A percentile compares a stretch with the other conserved stretches of the same genome.
These are phyloP conservation scores for Cladosporium sp. DNA, from an alignment of 2,329 filamentous ascomycete species.

Conservation along the genomic window DNA sequence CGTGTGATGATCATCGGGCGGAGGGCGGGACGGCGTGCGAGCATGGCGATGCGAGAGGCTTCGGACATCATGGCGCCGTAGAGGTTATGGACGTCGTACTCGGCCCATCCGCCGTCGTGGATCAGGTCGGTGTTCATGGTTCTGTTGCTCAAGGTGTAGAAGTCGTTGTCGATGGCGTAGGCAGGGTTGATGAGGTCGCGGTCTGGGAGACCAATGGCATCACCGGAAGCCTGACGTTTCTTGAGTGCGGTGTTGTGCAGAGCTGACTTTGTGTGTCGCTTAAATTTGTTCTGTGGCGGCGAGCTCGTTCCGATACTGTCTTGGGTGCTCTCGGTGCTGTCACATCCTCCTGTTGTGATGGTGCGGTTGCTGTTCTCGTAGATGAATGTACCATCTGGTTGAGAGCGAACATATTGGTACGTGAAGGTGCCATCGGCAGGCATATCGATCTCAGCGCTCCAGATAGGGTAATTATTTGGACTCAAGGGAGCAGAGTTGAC, in stretches of 20 bases:
- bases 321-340: conserved; percentile 22
- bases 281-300: conserved; percentile 23
- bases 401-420: conserved; percentile 30
- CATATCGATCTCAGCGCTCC: conserved; percentile 30
- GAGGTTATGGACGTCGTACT: conserved; percentile 75
- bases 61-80: conserved; percentile 73
- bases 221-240: conserved; percentile 11
- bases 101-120: conserved; percentile 61
- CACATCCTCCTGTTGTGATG: conserved; percentile 29
- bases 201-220: conserved; percentile 50
- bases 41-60: conserved; percentile 62
- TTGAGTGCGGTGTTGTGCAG: background rate
- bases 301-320: conserved; percentile 30
- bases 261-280: conserved; percentile 14
- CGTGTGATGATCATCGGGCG: conserved; percentile 72
- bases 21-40: conserved; percentile 56
- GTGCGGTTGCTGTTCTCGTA: conserved; percentile 31
- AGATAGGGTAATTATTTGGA: conserved; percentile 32
- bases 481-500: conserved; percentile 26
- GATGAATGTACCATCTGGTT: conserved; percentile 29
- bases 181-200: conserved; percentile 62
- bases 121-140: conserved; percentile 64
- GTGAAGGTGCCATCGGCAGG: conserved; percentile 28
- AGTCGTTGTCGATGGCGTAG: conserved; percentile 63
- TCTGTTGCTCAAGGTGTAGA: conserved; percentile 39